A percentile compares a stretch with the other conserved stretches of the same genome.
Evolutionary conservation across 768 basidiomycete genomes (phyloP).

Genomic region (Strobilomyces dryophilus): DNA sequence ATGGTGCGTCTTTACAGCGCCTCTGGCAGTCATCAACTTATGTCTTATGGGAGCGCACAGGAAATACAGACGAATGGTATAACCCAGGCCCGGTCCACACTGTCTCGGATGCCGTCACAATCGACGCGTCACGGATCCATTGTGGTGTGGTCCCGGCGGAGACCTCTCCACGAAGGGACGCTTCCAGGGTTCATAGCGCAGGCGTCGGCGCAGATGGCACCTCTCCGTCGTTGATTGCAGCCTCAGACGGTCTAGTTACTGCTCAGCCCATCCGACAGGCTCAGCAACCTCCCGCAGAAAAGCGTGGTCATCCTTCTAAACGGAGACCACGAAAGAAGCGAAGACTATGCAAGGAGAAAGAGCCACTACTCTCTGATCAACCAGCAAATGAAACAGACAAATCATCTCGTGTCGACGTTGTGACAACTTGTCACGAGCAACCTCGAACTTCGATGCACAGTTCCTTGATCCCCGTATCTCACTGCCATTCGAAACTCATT

Average conservation of each 20-base stretch:
- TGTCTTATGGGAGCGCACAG: slow-evolving; percentile 4
- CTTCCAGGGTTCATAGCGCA: not conserved
- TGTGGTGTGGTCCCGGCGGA: not conserved
- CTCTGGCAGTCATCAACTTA: not conserved
- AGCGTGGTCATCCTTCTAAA: not conserved
- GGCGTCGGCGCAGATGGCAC: not conserved
- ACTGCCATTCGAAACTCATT: not conserved
- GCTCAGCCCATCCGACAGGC: not conserved
- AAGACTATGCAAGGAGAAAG: slow-evolving; percentile 7
- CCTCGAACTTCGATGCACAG: not conserved
- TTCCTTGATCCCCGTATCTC: not conserved
- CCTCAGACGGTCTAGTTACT: not conserved
- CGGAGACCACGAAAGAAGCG: slow-evolving; percentile 15
- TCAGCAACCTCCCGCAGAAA: not conserved
- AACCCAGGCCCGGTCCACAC: slow-evolving; percentile 10
- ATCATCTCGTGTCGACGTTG: not conserved
- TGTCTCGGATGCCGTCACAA: slow-evolving; percentile 10
- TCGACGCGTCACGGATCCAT: slow-evolving; percentile 3
- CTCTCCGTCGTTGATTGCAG: not conserved
- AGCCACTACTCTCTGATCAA: not conserved
- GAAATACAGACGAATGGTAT: slow-evolving; percentile 25
- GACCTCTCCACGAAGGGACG: not conserved
- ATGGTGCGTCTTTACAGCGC: slow-evolving; percentile 25
- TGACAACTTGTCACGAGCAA: slow-evolving; percentile 3
- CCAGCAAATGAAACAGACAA: not conserved